Evolutionary conservation across 108 stramenopile genomes (phyloP).

Genomic region (Pseudonitzschia delicatissima): DNA sequence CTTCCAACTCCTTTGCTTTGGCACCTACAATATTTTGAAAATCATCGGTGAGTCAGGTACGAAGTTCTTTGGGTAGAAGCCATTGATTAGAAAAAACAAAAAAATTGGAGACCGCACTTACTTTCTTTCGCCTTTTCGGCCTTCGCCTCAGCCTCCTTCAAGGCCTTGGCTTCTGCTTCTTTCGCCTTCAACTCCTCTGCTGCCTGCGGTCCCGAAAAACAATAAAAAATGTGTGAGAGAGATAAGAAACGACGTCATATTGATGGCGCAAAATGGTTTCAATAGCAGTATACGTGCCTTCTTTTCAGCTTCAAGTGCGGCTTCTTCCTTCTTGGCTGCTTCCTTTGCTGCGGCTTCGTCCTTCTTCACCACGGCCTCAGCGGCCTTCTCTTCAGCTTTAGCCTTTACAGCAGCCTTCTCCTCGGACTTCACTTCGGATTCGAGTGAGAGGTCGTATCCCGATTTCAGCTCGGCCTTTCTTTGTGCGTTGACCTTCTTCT

Average conservation of each 20-base stretch:
- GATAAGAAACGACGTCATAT: neutral
- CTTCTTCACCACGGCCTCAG: slow-evolving; percentile 20
- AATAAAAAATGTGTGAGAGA: neutral
- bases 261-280: neutral
- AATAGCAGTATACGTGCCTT: neutral
- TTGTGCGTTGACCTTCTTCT: slow-evolving; percentile 23
- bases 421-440: slow-evolving; percentile 32
- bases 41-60: slow-evolving; percentile 11
- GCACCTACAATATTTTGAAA: slow-evolving; percentile 3
- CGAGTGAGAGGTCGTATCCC: slow-evolving; percentile 41
- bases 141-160: slow-evolving; percentile 29
- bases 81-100: neutral
- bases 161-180: slow-evolving; percentile 12
- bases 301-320: slow-evolving; percentile 7
- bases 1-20: slow-evolving; percentile 30
- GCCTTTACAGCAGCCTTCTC: slow-evolving; percentile 44
- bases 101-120: neutral
- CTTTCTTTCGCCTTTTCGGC: slow-evolving; percentile 12
- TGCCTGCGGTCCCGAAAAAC: slow-evolving; percentile 20
- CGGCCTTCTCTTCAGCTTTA: slow-evolving; percentile 18
- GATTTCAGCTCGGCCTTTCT: slow-evolving; percentile 16
- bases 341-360: slow-evolving; percentile 33
- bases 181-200: slow-evolving; percentile 30
- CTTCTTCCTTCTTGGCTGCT: slow-evolving; percentile 34
- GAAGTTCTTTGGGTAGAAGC: slow-evolving; percentile 15